Base-by-base conservation (phyloP, 306 rosid species). In the Cucurbita moschata region DNA sequence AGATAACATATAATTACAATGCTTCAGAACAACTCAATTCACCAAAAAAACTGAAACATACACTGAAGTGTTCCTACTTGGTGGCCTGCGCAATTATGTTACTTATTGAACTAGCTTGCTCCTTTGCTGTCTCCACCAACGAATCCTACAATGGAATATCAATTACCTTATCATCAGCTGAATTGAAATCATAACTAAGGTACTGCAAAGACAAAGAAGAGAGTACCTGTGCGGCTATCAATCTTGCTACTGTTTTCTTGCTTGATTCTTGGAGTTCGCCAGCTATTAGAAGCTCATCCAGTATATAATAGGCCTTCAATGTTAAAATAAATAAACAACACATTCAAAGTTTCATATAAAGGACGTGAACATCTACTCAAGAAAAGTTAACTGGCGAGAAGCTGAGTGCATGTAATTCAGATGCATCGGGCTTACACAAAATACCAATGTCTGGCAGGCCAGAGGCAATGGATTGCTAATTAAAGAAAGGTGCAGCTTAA, bases 191-290 rank as follows among this genome's bases (percentile, higher is more conserved):
- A 40, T 58, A 55, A 50, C 10, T 9, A 67, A 74, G 40, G 77
- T 54, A 38, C 4, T 11, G 10, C 72, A 58, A 57, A 63, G 49
- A 44, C 46, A 61, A 47, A 51, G 44, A 57, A 81, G 57, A 19
- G 53, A 39, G 76, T 83, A 90, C 98, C 96, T 92, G 98, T 76
- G 98, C 96, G 16, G 98, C 96, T 79, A 92, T 85, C 88, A 92
- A 79, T 67, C 98, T 86, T 4, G 96, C 96, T 73, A 90, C 82
- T 13, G 91, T 88, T 86, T 87, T 92, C 92, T 90, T 92, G 96
- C 98, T 92, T 0, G 98, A 84, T 75, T 92, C 98, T 82, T 92
- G 98, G 77, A 92, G 96, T 77, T 92, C 98, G 14, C 96, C 98
- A 13, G 98, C 98, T 76, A 92, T 87, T 76, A 92, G 78, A 83